These are phyloP conservation scores for Coemansia sp. DNA, from an alignment of 192 early-diverging fungal species.

Conservation along the genomic window DNA sequence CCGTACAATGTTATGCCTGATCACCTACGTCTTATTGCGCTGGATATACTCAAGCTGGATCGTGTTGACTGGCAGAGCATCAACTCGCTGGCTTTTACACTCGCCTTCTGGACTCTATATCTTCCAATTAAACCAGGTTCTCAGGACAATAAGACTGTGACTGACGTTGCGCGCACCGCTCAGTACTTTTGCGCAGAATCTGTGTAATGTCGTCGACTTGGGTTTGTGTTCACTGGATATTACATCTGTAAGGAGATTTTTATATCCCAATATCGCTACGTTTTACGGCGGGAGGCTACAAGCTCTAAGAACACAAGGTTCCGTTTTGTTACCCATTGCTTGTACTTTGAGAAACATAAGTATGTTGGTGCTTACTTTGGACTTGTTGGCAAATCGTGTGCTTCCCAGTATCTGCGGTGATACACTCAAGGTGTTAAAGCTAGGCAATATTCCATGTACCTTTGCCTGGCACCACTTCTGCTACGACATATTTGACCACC, in stretches of 20 bases:
- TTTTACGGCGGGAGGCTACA: background rate
- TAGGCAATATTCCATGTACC: background rate
- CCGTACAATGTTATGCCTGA: too few relatives aligned
- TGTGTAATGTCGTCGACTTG: background rate
- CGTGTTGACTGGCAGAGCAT: background rate
- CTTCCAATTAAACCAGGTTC: too few relatives aligned
- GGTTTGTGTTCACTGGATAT: background rate
- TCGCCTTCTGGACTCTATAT: too few relatives aligned
- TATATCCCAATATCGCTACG: background rate
- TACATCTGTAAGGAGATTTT: background rate
- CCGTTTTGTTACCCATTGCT: background rate
- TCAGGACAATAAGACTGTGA: too few relatives aligned
- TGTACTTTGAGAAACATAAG: background rate
- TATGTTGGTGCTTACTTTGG: background rate
- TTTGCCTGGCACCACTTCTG: conserved; percentile 7
- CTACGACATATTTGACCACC: background rate
- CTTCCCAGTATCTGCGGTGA: conserved; percentile 1
- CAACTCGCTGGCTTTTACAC: background rate
- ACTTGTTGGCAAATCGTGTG: background rate
- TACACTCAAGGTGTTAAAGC: background rate
- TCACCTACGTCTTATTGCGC: background rate
- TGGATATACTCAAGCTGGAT: background rate
- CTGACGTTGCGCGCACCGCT: background rate
- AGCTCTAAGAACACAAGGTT: background rate
- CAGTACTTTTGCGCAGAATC: background rate